Conservation (phyloP, 1,284 basidiomycete genomes). For the Pseudozyma pruni region DNA sequence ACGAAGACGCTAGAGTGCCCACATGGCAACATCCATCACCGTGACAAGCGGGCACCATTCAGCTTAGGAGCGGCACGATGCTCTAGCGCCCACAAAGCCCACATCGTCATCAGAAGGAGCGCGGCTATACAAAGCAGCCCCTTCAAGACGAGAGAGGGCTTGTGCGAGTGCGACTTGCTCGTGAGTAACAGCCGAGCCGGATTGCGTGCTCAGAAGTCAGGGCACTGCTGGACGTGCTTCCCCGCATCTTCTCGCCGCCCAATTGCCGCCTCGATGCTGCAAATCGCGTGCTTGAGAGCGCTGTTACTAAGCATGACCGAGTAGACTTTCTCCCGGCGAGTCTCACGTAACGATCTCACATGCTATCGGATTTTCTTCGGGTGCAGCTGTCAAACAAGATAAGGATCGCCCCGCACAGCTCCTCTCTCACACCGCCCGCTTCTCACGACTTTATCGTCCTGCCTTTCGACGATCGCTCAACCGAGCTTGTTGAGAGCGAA, state of each 20-base stretch:
- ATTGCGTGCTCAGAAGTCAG: slow-evolving; percentile 22
- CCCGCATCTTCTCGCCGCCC: slow-evolving; percentile 1
- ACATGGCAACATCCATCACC: slow-evolving; percentile 1
- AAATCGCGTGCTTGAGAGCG: slow-evolving; percentile 30
- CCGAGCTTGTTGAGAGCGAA: too few species aligned
- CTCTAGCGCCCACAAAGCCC: too few species aligned
- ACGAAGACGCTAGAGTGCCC: neutral
- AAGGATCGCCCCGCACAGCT: too few species aligned
- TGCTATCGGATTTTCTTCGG: too few species aligned
- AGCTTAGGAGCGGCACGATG: too few species aligned
- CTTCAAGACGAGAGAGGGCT: neutral
- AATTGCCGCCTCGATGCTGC: neutral
- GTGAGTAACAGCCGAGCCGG: slow-evolving; percentile 12
- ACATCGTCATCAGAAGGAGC: too few species aligned
- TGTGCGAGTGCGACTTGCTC: neutral
- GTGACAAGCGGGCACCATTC: neutral
- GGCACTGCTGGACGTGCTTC: slow-evolving; percentile 31
- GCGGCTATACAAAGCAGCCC: too few species aligned
- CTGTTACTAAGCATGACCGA: slow-evolving; percentile 19
- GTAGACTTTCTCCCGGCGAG: neutral
- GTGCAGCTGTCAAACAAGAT: slow-evolving; percentile 13
- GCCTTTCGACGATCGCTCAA: too few species aligned
- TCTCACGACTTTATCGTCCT: too few species aligned
- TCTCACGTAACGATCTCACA: neutral
- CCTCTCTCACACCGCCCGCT: too few species aligned